Conservation (phyloP, 192 early-diverging fungal genomes). For the Gaertneriomyces sp. region DNA sequence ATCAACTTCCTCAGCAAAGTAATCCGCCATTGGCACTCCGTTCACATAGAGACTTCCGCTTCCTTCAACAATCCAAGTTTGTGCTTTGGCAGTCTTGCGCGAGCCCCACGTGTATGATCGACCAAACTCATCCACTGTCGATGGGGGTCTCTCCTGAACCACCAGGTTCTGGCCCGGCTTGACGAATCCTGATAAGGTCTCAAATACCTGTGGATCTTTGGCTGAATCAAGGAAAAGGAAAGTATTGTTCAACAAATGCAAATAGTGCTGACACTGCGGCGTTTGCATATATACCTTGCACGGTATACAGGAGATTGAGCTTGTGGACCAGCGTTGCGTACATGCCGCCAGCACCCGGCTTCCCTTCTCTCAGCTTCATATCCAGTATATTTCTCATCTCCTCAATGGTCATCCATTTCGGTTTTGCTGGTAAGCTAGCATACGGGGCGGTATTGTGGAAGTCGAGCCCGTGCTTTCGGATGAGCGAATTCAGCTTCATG, state of each 20-base stretch:
- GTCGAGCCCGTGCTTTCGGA: conserved; percentile 33
- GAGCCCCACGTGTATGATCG: conserved; percentile 70
- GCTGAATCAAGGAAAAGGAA: conserved; percentile 4
- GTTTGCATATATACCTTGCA: conserved; percentile 27
- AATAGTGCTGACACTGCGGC: conserved; percentile 4
- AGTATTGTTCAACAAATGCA: background rate
- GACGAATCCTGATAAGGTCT: conserved; percentile 26
- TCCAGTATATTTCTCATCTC: conserved; percentile 32
- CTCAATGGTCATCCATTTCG: conserved; percentile 28
- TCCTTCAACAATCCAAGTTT: conserved; percentile 69
- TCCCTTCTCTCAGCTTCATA: conserved; percentile 15
- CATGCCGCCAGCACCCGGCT: conserved; percentile 5
- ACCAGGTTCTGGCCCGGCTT: conserved; percentile 28
- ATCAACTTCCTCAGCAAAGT: conserved; percentile 69
- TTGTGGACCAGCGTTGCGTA: conserved; percentile 39
- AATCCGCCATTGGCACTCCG: conserved; percentile 64
- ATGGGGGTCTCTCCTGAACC: background rate
- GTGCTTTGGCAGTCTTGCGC: conserved; percentile 77
- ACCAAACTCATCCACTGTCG: conserved; percentile 62
- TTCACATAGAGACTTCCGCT: conserved; percentile 67
- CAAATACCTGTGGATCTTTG: conserved; percentile 8
- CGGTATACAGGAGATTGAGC: conserved; percentile 42
- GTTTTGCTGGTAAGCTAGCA: conserved; percentile 13
- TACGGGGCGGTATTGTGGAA: conserved; percentile 32
- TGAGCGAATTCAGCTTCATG: conserved; percentile 60